These are phyloP conservation scores for Eucalyptus globulus DNA, from an alignment of 345 rosid genomes.

Conservation along the genomic window DNA sequence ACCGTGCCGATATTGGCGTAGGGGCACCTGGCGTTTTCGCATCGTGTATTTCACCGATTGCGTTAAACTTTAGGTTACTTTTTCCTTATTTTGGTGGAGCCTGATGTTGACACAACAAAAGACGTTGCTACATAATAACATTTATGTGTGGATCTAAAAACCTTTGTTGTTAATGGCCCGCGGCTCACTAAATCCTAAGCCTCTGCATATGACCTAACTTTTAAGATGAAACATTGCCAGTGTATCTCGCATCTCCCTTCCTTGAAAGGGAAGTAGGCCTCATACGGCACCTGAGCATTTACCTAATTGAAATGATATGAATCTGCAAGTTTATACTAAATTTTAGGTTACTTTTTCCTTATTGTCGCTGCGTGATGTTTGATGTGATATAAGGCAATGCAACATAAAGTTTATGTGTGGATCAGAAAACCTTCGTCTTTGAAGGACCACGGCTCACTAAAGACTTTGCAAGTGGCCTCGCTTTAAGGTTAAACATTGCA, in stretches of 20 bases:
- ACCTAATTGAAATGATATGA: background rate
- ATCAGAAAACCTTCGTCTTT: fast-evolving
- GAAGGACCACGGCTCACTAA: background rate
- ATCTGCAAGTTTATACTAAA: too few species aligned
- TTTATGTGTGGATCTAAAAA: background rate
- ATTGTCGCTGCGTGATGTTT: fast-evolving
- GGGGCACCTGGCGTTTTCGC: background rate
- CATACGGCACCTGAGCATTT: background rate
- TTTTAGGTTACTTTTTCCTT: too few species aligned
- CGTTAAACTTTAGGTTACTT: background rate
- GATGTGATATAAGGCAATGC: background rate
- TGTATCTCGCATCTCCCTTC: background rate
- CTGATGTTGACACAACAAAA: too few species aligned
- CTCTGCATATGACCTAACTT: background rate
- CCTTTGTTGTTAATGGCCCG: background rate
- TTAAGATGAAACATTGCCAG: too few species aligned
- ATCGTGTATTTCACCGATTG: too few species aligned
- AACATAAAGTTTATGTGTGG: background rate
- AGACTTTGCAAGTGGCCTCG: fast-evolving
- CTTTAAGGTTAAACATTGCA: background rate
- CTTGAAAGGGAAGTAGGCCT: background rate
- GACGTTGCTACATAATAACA: background rate
- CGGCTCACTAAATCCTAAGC: background rate
- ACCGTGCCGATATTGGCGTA: background rate
- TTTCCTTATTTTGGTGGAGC: background rate